Conservation (phyloP, 768 basidiomycete species). For the Saitozyma podzolica region DNA sequence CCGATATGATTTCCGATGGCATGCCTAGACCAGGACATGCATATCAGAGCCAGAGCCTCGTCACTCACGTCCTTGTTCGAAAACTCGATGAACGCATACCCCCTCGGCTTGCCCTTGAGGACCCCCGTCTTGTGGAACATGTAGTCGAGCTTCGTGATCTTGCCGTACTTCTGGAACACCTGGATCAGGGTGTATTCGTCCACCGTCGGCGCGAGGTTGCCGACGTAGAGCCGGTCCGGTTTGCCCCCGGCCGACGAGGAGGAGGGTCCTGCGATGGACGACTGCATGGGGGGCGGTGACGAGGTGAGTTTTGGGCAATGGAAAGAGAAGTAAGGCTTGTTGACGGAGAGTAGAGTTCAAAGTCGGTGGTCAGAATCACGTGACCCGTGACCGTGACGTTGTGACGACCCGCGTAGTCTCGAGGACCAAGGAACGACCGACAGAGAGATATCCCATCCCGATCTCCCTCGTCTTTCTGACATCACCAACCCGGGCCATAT, state of each 20-base stretch:
- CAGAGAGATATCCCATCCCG: neutral
- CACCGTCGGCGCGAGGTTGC: conserved; percentile 80
- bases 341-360: neutral
- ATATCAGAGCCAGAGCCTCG: neutral
- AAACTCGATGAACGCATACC: conserved; percentile 93
- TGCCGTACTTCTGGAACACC: conserved; percentile 87
- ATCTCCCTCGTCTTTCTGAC: neutral
- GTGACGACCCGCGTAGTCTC: too few relatives aligned
- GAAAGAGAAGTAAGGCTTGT: neutral
- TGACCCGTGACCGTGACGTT: neutral
- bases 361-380: neutral
- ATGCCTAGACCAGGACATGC: neutral
- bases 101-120: conserved; percentile 86
- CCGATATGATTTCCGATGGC: too few relatives aligned
- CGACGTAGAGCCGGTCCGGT: conserved; percentile 78
- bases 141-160: conserved; percentile 87
- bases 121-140: conserved; percentile 91
- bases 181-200: conserved; percentile 92
- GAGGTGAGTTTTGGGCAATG: neutral
- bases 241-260: conserved; percentile 36
- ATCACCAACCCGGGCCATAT: neutral
- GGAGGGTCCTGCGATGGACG: conserved; percentile 3
- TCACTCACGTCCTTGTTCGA: conserved; percentile 71
- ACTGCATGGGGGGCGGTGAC: neutral
- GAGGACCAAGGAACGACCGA: too few relatives aligned